Conservation (phyloP, 768 basidiomycete genomes). For the Boletellus sp. region DNA sequence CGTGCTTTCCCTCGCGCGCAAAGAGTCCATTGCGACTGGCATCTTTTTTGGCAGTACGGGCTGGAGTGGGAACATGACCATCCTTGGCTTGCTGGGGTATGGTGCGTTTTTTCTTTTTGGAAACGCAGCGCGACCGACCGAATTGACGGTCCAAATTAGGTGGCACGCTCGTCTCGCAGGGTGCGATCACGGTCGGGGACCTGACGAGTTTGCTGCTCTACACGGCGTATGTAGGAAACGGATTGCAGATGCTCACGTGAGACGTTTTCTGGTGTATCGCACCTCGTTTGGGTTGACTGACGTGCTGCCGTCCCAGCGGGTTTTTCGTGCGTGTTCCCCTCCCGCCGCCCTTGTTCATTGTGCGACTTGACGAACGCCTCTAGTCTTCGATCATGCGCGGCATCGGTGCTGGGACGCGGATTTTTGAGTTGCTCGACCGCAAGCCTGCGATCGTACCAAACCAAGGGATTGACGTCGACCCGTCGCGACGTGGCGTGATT, state of each 20-base stretch:
- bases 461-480: slow-evolving; percentile 54
- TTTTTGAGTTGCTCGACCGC: slow-evolving; percentile 92
- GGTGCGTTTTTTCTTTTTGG: slow-evolving; percentile 44
- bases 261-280: slow-evolving; percentile 19
- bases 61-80: slow-evolving; percentile 90
- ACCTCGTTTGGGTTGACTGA: not conserved
- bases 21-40: slow-evolving; percentile 85
- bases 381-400: slow-evolving; percentile 97
- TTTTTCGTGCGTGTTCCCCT: slow-evolving; percentile 35
- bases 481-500: slow-evolving; percentile 61
- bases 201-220: slow-evolving; percentile 87
- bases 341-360: not conserved
- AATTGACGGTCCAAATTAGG: slow-evolving; percentile 44
- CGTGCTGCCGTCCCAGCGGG: slow-evolving; percentile 21
- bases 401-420: slow-evolving; percentile 85
- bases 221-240: slow-evolving; percentile 83
- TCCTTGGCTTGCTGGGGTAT: slow-evolving; percentile 86
- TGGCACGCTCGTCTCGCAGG: slow-evolving; percentile 84
- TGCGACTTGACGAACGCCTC: slow-evolving; percentile 1
- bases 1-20: slow-evolving; percentile 73
- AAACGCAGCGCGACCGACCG: not conserved
- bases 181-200: slow-evolving; percentile 88
- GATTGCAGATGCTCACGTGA: slow-evolving; percentile 76
- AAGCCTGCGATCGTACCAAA: slow-evolving; percentile 67
- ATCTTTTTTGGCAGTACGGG: slow-evolving; percentile 92